Evolutionary conservation across 495 filamentous ascomycete species (phyloP).

Genomic region (Glarea lozoyensis): DNA sequence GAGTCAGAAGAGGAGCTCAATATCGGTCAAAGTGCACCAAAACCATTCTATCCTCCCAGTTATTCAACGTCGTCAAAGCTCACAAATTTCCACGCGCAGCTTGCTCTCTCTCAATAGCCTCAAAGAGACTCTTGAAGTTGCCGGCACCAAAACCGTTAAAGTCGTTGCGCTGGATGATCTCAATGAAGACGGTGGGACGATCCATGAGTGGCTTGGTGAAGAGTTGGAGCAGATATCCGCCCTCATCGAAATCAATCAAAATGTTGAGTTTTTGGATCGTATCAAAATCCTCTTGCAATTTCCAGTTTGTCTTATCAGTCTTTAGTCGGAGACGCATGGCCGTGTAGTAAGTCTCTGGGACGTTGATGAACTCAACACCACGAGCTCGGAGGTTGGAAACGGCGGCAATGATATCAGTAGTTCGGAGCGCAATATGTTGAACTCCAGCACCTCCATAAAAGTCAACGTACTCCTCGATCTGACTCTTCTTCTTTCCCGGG

Average conservation of each 20-base stretch:
- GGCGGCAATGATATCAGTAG: slow-evolving; percentile 63
- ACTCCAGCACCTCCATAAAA: slow-evolving; percentile 83
- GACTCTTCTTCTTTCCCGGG: slow-evolving; percentile 70
- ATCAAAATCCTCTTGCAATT: slow-evolving; percentile 68
- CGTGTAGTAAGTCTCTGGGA: slow-evolving; percentile 74
- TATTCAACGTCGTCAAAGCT: too few species aligned
- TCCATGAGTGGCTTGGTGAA: slow-evolving; percentile 93
- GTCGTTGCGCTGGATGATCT: slow-evolving; percentile 83
- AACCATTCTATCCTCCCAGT: too few species aligned
- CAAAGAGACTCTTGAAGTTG: slow-evolving; percentile 91
- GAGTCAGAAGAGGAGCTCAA: too few species aligned
- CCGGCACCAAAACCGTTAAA: slow-evolving; percentile 88
- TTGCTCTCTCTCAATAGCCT: slow-evolving; percentile 88
- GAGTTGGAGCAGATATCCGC: slow-evolving; percentile 73
- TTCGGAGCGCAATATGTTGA: slow-evolving; percentile 84
- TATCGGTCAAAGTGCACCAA: too few species aligned
- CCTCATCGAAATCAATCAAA: slow-evolving; percentile 86
- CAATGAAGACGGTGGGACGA: slow-evolving; percentile 85
- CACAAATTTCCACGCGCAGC: slow-evolving; percentile 70
- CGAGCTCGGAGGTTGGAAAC: slow-evolving; percentile 67
- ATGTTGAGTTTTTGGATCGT: slow-evolving; percentile 65
- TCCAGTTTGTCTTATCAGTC: slow-evolving; percentile 35
- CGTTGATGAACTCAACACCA: slow-evolving; percentile 82
- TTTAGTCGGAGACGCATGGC: slow-evolving; percentile 57
- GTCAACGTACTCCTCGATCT: slow-evolving; percentile 89